Conservation (phyloP, 208 protist species). For the Wallacemonas rigidus region DNA sequence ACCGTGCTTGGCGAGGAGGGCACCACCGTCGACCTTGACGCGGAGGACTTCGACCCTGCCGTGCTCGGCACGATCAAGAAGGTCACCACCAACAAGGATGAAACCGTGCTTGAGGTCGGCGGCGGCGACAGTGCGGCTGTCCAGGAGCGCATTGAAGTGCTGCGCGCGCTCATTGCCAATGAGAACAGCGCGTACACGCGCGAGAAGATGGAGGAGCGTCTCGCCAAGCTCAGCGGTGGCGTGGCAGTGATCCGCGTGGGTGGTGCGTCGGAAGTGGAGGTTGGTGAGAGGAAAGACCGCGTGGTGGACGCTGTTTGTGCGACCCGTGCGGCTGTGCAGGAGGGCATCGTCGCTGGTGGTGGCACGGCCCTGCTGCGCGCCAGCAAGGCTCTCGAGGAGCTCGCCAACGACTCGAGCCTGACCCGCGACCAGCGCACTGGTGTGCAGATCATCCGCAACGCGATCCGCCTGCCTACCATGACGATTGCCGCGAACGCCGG, state of each 20-base stretch:
- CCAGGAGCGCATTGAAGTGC: constrained; percentile 92
- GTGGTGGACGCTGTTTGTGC: constrained; percentile 99
- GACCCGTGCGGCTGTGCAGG: constrained; percentile 98
- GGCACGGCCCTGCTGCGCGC: constrained; percentile 96
- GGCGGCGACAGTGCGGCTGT: constrained; percentile 90
- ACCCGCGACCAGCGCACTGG: constrained; percentile 95
- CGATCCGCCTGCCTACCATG: constrained; percentile 91
- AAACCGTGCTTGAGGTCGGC: constrained; percentile 98
- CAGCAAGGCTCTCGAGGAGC: constrained; percentile 77
- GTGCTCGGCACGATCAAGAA: constrained; percentile 82
- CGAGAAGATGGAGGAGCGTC: constrained; percentile 97
- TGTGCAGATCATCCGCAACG: constrained; percentile 95
- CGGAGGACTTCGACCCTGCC: constrained; percentile 66
- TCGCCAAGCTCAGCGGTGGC: constrained; percentile 98
- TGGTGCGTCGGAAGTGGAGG: constrained; percentile 98
- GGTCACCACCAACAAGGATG: constrained; percentile 96
- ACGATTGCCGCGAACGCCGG: constrained; percentile 98
- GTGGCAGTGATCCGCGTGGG: constrained; percentile 98
- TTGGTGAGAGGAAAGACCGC: constrained; percentile 99
- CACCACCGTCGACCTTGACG: constrained; percentile 85
- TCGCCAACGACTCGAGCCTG: constrained; percentile 65
- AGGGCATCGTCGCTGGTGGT: constrained; percentile 99
- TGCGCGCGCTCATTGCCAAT: constrained; percentile 84
- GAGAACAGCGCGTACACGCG: constrained; percentile 96
- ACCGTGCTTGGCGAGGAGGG: constrained; percentile 92